Evolutionary conservation across 495 filamentous ascomycete species (phyloP), one percentile per base, ranked within the genome.

Genomic region (Paragyromitra xinjiangensis): DNA sequence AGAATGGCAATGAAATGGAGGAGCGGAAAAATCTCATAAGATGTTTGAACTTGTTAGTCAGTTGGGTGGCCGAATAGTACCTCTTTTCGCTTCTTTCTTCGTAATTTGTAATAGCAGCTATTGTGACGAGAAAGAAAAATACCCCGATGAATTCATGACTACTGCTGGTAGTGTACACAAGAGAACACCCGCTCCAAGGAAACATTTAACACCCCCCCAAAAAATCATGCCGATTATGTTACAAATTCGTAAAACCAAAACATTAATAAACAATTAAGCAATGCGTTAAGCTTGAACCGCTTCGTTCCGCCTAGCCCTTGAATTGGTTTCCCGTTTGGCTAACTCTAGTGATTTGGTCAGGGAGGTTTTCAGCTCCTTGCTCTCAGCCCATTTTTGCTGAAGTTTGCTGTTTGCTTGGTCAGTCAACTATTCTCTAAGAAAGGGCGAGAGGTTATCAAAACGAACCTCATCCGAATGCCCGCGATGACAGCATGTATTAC

Each of bases 401-500:
- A 82, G 73, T 50, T 79, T 81, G 29, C 77, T 79, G 65, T 48
- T 45, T 12, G 45, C 51, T 51, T 7, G 67, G 22, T 79, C 71
- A 79, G 74, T 51, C 3, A n/a, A 11, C 44, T 62, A 50, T 71
- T 58, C 50, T 24, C 26, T 16, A 22, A 14, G 51, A 44, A 37
- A 14, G 34, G 26, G 8, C 0, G 2, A 53, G 40, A 65, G 29
- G 6, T 73, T 66, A 50, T 62, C 16, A 39, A 64, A 34, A 78
- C 77, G 51, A 79, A 79, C 78, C 76, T 75, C 26, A 83, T 83
- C 2, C 81, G 78, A 55, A 78, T 82, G 19, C 64, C 69, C 8
- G 81, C 81, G 62, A 82, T 82, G 22, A 83, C 51, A 12, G 81
- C 62, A 34, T 81, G 73, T 65, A 82, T 74, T 19, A 82, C 81